These are phyloP conservation scores for Tolypocladium guangdongense DNA, from an alignment of 2,329 filamentous ascomycete genomes.

Conservation along the genomic window DNA sequence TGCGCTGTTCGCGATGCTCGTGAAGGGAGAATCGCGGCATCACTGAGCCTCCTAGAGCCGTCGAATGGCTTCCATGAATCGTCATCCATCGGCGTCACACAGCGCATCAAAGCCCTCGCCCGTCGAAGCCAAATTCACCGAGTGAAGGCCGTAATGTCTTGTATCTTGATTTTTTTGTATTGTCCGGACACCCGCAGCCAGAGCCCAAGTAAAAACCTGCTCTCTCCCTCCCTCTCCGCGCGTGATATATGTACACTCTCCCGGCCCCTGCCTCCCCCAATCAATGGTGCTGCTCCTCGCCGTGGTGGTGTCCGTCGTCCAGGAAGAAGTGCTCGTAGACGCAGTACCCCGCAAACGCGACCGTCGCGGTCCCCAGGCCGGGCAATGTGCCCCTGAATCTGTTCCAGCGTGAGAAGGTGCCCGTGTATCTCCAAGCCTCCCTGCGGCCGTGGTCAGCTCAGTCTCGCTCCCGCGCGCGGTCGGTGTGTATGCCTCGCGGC, in stretches of 20 bases:
- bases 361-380: conserved; percentile 82
- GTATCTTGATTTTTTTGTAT: not conserved
- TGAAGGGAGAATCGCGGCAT: not conserved
- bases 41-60: not conserved
- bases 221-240: not conserved
- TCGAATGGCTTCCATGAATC: not conserved
- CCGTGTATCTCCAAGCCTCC: conserved; percentile 90
- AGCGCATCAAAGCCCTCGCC: not conserved
- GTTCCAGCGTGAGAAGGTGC: conserved; percentile 78
- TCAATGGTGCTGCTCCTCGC: conserved; percentile 29
- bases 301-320: conserved; percentile 54
- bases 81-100: not conserved
- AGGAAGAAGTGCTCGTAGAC: conserved; percentile 83
- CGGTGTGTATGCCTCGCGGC: not conserved
- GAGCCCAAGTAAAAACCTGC: not conserved
- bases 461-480: not conserved
- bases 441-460: conserved; percentile 32
- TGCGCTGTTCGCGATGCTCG: too few species aligned
- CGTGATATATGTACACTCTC: conserved; percentile 27
- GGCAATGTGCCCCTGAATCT: conserved; percentile 81
- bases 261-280: conserved; percentile 5
- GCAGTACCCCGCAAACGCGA: conserved; percentile 84
- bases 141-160: too few species aligned
- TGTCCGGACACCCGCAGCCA: not conserved
- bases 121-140: not conserved